Conservation (phyloP, 305 asterid genomes). For the Rubia peregrina region DNA sequence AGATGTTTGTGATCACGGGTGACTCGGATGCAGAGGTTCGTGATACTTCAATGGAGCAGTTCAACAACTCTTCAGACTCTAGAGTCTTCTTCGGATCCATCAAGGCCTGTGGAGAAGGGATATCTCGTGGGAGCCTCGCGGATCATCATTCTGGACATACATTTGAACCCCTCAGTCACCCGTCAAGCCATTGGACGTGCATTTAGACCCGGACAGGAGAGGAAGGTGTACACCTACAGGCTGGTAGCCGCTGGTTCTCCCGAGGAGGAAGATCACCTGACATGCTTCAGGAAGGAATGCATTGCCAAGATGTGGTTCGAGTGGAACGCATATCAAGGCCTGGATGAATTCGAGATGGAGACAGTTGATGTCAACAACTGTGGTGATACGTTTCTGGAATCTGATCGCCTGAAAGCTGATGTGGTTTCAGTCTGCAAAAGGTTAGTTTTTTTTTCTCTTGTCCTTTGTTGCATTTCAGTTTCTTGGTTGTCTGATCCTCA, state of each 20-base stretch:
- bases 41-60: slow-evolving; percentile 25
- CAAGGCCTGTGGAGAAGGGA: slow-evolving; percentile 34
- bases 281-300: slow-evolving; percentile 27
- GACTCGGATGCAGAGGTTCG: slow-evolving; percentile 55
- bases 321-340: slow-evolving; percentile 21
- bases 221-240: slow-evolving; percentile 23
- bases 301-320: slow-evolving; percentile 32
- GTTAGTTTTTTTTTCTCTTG: background rate
- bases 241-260: slow-evolving; percentile 26
- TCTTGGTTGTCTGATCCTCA: background rate
- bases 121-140: slow-evolving; percentile 32
- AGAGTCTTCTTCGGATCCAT: slow-evolving; percentile 30
- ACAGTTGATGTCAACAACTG: slow-evolving; percentile 10
- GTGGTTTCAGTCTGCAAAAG: slow-evolving; percentile 20
- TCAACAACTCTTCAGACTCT: slow-evolving; percentile 24
- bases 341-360: slow-evolving; percentile 22
- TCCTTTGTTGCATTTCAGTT: background rate
- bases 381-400: slow-evolving; percentile 24
- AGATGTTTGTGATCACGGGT: slow-evolving; percentile 91
- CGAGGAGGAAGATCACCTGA: slow-evolving; percentile 23
- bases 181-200: slow-evolving; percentile 32
- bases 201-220: slow-evolving; percentile 23
- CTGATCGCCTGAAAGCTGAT: slow-evolving; percentile 17
- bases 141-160: slow-evolving; percentile 22
- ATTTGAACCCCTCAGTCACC: slow-evolving; percentile 27